phyloP scores from a whole-genome alignment of 1,284 basidiomycete genomes.

The Chondrostereum purpureum region DNA sequence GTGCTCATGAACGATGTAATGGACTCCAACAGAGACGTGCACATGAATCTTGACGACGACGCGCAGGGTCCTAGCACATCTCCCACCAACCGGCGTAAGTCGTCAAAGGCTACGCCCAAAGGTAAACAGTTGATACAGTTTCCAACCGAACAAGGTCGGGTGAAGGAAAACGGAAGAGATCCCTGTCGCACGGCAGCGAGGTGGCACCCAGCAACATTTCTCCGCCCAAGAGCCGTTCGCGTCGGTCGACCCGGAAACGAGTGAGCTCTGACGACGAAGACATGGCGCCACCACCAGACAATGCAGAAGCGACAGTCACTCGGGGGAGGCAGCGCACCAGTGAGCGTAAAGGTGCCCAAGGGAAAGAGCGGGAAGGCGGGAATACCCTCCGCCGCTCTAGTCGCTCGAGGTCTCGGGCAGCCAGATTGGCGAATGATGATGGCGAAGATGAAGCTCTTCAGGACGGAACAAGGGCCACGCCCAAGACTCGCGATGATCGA shows the following conservation, averaged over 20 bases:
- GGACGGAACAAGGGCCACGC: too few species aligned
- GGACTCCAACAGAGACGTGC: conserved; percentile 2
- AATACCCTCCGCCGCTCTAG: neutral
- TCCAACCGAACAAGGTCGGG: neutral
- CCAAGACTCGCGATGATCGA: neutral
- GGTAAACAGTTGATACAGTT: neutral
- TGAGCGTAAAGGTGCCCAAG: too few species aligned
- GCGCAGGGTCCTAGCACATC: neutral
- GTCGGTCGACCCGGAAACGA: too few species aligned
- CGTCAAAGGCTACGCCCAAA: neutral
- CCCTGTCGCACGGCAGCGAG: neutral
- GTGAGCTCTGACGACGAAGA: neutral
- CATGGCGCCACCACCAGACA: too few species aligned
- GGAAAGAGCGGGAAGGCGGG: too few species aligned
- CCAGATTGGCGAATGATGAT: neutral
- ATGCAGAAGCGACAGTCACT: too few species aligned
- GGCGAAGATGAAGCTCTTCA: neutral
- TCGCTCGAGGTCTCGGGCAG: too few species aligned
- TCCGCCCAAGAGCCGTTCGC: too few species aligned
- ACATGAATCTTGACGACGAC: conserved; percentile 11
- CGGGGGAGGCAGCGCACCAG: too few species aligned
- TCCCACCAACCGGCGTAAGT: neutral
- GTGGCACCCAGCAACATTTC: too few species aligned
- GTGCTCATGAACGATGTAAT: conserved; percentile 10
- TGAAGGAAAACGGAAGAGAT: neutral